Base-by-base conservation (phyloP, 352 stramenopile species). In the Vaucheria bursata region DNA sequence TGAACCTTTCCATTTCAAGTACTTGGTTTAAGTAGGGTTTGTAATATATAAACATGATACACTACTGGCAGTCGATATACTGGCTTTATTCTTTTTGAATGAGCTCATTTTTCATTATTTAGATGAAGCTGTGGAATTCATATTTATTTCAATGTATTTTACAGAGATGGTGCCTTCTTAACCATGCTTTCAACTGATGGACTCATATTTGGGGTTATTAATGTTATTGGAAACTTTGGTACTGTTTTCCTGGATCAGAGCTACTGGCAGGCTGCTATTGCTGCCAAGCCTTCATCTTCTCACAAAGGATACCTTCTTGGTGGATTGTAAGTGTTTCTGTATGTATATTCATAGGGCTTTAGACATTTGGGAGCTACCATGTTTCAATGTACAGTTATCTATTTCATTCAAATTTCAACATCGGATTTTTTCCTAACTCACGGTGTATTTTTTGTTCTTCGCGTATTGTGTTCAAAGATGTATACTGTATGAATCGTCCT, bases 181-280 rank as follows among this genome's bases (percentile, higher is more conserved):
- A 93, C 89, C 38, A 92, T 93, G 87, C 73, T 91, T 4, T 91
- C 87, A 12, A 49, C 36, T 67, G 86, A 85, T 75, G 88, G 88
- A 75, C 86, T 93, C 79, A 91, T 91, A 85, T 93, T 93, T 76
- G 89, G 88, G 64, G 86, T 93, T 38, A 93, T 93, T 84, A 93
- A 93, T 81, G 90, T 93, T 79, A 84, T 93, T 49, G 89, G 89
- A 74, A 93, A 93, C 87, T 93, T 93, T 72, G 89, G 89, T 35
- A 93, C 89, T 53, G 89, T 93, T 69, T 93, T 93, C 75, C 87
- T 92, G 6, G 89, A 93, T 77, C 88, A 93, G 77, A 87, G 80
- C 4, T 93, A 93, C 86, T 93, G 89, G 89, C 89, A 93, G 80
- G 89, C 86, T 6, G 89, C 88, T 45, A 93, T 93, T 77, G 89